Evolutionary conservation across 2,329 filamentous ascomycete species (phyloP).

Genomic region (Ilyonectria sp.): DNA sequence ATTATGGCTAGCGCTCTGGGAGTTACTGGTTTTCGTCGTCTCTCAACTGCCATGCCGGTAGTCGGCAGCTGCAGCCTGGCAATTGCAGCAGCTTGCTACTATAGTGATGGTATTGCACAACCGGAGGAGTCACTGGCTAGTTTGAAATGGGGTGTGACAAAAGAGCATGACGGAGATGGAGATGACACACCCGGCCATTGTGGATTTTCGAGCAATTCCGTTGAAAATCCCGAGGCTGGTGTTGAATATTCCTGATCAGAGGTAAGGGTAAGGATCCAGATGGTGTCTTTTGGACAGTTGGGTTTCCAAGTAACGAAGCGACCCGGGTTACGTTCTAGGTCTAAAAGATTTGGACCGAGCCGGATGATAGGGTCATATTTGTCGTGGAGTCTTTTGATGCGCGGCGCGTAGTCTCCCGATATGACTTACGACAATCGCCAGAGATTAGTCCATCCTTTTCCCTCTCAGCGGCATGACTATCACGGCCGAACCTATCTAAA

Average conservation of each 20-base stretch:
- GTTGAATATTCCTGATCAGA: constrained; percentile 2
- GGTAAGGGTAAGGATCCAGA: no score
- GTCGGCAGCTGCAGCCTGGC: constrained; percentile 29
- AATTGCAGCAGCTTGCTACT: constrained; percentile 29
- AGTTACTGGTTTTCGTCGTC: not conserved
- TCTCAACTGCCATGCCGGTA: constrained; percentile 13
- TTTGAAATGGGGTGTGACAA: constrained; percentile 26
- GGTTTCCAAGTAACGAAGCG: no score
- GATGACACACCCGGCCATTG: not conserved
- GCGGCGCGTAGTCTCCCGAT: constrained; percentile 48
- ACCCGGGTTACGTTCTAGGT: constrained; percentile 42
- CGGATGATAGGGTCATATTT: constrained; percentile 59
- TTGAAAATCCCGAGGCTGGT: constrained; percentile 1
- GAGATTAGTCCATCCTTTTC: constrained; percentile 51
- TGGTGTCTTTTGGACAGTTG: no score
- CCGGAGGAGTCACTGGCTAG: not conserved
- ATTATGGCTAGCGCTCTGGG: not conserved
- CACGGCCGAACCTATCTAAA: no score
- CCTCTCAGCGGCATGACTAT: constrained; percentile 21
- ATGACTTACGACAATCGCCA: constrained; percentile 54
- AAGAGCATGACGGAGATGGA: not conserved
- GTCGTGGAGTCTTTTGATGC: constrained; percentile 53
- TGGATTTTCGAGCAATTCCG: not conserved
- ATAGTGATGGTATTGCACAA: constrained; percentile 10
- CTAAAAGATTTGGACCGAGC: constrained; percentile 57